Evolutionary conservation across 1,284 basidiomycete genomes (phyloP).

Genomic region (Volvariella surrecta): DNA sequence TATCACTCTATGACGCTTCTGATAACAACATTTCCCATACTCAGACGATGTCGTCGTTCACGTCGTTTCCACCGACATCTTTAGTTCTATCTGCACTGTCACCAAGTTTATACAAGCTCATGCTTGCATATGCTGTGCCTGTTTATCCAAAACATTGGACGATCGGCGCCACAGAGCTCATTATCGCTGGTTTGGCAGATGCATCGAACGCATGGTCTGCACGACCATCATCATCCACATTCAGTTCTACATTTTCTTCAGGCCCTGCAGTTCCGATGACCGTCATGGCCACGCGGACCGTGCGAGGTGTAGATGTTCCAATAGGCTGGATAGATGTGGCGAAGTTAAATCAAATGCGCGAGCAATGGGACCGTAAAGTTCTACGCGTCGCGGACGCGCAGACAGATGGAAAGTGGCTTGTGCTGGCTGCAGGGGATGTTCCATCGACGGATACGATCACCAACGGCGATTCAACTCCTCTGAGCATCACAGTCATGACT

Average conservation of each 20-base stretch:
- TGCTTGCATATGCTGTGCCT: slow-evolving; percentile 65
- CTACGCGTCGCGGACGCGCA: slow-evolving; percentile 56
- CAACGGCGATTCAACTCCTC: slow-evolving; percentile 12
- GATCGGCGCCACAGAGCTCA: slow-evolving; percentile 66
- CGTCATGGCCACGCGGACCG: slow-evolving; percentile 48
- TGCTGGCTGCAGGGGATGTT: slow-evolving; percentile 54
- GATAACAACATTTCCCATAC: slow-evolving; percentile 37
- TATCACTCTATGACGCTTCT: slow-evolving; percentile 62
- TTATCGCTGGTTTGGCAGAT: slow-evolving; percentile 36
- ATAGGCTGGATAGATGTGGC: slow-evolving; percentile 62
- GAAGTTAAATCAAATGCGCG: slow-evolving; percentile 52
- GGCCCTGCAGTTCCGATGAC: slow-evolving; percentile 24
- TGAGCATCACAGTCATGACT: slow-evolving; percentile 9
- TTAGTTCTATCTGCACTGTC: slow-evolving; percentile 57
- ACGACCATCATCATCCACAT: slow-evolving; percentile 14
- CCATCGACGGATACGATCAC: slow-evolving; percentile 7
- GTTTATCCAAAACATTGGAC: slow-evolving; percentile 77
- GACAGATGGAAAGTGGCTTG: slow-evolving; percentile 79
- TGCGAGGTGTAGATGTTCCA: slow-evolving; percentile 61
- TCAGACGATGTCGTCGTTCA: slow-evolving; percentile 64
- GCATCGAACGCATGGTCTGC: slow-evolving; percentile 10
- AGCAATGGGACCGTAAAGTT: slow-evolving; percentile 72
- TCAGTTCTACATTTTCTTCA: slow-evolving; percentile 13
- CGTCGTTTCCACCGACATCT: slow-evolving; percentile 66
- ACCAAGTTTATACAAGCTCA: slow-evolving; percentile 54